phyloP scores from a whole-genome alignment of 2,329 filamentous ascomycete species.

The Orbilia javanica region DNA sequence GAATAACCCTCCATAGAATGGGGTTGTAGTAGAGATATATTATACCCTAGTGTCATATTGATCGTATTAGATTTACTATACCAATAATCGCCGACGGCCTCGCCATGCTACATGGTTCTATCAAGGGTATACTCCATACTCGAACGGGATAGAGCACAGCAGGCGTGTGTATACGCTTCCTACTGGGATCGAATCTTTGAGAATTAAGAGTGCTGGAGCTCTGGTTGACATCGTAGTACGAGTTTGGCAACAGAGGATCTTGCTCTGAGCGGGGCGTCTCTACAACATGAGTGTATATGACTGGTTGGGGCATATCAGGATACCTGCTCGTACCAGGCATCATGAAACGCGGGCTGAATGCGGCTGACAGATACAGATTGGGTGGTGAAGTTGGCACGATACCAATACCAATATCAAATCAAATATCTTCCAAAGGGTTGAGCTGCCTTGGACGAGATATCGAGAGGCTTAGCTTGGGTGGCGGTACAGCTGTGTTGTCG shows the following conservation, averaged over 20 bases:
- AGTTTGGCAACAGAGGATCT: slow-evolving; percentile 34
- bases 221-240: slow-evolving; percentile 58
- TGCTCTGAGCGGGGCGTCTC: slow-evolving; percentile 41
- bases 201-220: slow-evolving; percentile 55
- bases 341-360: slow-evolving; percentile 25
- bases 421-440: background rate
- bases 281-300: slow-evolving; percentile 54
- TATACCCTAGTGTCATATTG: slow-evolving; percentile 44
- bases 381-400: background rate
- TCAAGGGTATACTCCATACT: slow-evolving; percentile 15
- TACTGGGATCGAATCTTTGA: slow-evolving; percentile 51
- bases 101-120: background rate
- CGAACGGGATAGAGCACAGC: slow-evolving; percentile 56
- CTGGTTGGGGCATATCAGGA: slow-evolving; percentile 42
- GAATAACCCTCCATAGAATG: slow-evolving; percentile 45
- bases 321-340: slow-evolving; percentile 58
- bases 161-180: slow-evolving; percentile 54
- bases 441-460: background rate
- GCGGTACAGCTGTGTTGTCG: slow-evolving; percentile 12
- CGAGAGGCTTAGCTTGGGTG: background rate
- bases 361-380: slow-evolving; percentile 36
- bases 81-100: background rate
- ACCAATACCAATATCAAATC: background rate
- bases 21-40: slow-evolving; percentile 58
- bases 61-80: background rate